Base-by-base conservation (phyloP, 805 yeast genomes). In the Barnettozyma pratensis region DNA sequence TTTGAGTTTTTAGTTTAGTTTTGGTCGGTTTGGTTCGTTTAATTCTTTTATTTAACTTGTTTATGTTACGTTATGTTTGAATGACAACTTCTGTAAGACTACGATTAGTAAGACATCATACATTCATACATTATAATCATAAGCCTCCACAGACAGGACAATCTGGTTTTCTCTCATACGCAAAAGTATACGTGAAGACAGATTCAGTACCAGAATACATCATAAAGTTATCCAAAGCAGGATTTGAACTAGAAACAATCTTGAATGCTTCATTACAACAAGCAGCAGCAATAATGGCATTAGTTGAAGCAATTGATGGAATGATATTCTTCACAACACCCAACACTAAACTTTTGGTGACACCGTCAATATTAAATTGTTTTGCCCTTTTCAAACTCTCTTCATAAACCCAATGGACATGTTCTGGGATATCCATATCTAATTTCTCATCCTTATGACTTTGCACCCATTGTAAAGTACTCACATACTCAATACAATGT, bases 251-350 rank as follows among this genome's bases (percentile, higher is more conserved):
- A 2, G 96, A 81, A 39, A 87, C 75, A 27, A 90, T 71, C 61
- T 91, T 91, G 65, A 88, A 79, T 2, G 85, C 87, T 64, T 90
- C 97, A 54, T 85, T 86, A 61, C 94, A 85, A 63, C 96, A 87
- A 6, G 89, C 75, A 0, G 94, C 95, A 0, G 97, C 96, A 32
- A 92, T 79, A 26, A 92, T 76, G 3, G 98, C 96, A 64, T 94
- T 92, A 0, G 97, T 91, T 2, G 96, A 84, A 1, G 97, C 96
- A 46, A 91, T 87, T 2, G 97, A 91, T 0, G 99, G 99, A 8
- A 92, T 85, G 51, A 92, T 91, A 59, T 85, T 85, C 64, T 92
- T 92, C 45, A 89, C 87, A 34, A 92, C 95, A 0, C 98, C 98
- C 45, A 87, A 73, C 0, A 94, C 82, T 37, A 87, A 75, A 43